Conservation (phyloP, 2,329 filamentous ascomycete species). For the Aspergillus vadensis region DNA sequence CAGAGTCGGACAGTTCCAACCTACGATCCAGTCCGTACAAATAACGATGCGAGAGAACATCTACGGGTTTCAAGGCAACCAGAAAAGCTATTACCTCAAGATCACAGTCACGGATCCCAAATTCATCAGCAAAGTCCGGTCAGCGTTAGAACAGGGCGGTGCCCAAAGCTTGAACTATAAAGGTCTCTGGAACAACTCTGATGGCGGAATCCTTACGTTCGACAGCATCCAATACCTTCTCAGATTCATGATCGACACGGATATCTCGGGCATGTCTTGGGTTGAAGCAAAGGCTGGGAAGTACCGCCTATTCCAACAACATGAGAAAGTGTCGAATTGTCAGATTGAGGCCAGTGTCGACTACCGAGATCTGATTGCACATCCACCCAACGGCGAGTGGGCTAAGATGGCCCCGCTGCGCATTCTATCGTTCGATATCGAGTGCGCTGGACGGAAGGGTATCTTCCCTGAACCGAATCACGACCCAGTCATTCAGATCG, state of each 20-base stretch:
- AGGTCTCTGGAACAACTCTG: slow-evolving; percentile 74
- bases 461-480: slow-evolving; percentile 91
- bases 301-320: slow-evolving; percentile 68
- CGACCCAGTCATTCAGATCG: slow-evolving; percentile 97
- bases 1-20: slow-evolving; percentile 71
- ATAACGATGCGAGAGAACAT: slow-evolving; percentile 87
- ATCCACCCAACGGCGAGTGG: slow-evolving; percentile 90
- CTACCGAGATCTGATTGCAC: slow-evolving; percentile 80
- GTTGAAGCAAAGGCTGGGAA: slow-evolving; percentile 77
- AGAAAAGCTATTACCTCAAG: slow-evolving; percentile 88
- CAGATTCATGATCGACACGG: slow-evolving; percentile 96
- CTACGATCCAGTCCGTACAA: slow-evolving; percentile 76
- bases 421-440: slow-evolving; percentile 95
- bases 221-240: slow-evolving; percentile 95
- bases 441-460: slow-evolving; percentile 95
- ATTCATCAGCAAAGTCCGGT: slow-evolving; percentile 74
- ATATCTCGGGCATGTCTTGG: slow-evolving; percentile 96
- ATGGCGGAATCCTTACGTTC: slow-evolving; percentile 79
- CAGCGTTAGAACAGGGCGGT: slow-evolving; percentile 69
- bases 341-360: slow-evolving; percentile 90
- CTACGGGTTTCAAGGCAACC: slow-evolving; percentile 91
- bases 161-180: slow-evolving; percentile 76
- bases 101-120: slow-evolving; percentile 91
- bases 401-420: slow-evolving; percentile 95
- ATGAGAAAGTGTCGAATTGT: slow-evolving; percentile 81